A percentile compares a stretch with the other conserved stretches of the same genome.
Evolutionary conservation across 352 stramenopile species (phyloP).

Genomic region (Phytopythium montanum): DNA sequence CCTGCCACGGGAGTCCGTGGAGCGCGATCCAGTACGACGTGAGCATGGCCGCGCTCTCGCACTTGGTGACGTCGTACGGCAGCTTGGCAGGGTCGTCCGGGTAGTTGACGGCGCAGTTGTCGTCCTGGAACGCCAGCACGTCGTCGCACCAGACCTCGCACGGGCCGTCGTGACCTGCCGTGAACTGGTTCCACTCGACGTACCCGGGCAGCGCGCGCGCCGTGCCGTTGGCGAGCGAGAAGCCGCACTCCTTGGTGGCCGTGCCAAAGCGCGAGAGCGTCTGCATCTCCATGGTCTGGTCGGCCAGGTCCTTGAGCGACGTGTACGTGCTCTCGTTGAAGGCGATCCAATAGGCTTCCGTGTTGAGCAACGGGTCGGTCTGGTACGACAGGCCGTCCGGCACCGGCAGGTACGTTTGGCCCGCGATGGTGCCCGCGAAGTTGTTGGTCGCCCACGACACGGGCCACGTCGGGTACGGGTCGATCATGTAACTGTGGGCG

Average conservation of each 20-base stretch:
- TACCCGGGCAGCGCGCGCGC: constrained; percentile 20
- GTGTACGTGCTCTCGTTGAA: constrained; percentile 45
- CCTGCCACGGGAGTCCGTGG: constrained; percentile 38
- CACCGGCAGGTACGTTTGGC: constrained; percentile 21
- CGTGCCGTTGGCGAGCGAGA: constrained; percentile 26
- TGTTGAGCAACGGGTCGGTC: constrained; percentile 25
- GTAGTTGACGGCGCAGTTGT: constrained; percentile 38
- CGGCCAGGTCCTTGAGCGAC: constrained; percentile 40
- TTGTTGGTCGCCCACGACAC: constrained; percentile 26
- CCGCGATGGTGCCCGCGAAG: constrained; percentile 18
- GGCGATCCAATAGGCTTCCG: constrained; percentile 24
- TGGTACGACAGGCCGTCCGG: constrained; percentile 23
- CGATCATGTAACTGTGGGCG: constrained; percentile 32
- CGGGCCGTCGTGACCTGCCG: constrained; percentile 32
- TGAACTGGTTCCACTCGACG: constrained; percentile 36
- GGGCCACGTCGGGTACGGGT: constrained; percentile 25
- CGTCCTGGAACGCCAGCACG: constrained; percentile 30
- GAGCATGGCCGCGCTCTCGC: constrained; percentile 30
- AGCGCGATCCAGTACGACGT: constrained; percentile 35
- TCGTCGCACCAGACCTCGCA: constrained; percentile 55
- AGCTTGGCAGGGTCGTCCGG: constrained; percentile 22
- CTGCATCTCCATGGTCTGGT: constrained; percentile 24
- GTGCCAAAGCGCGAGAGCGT: constrained; percentile 27
- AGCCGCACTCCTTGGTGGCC: constrained; percentile 36
- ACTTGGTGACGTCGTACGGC: constrained; percentile 38